These are phyloP conservation scores for Gremmenia infestans DNA, from an alignment of 2,329 filamentous ascomycete species.

Conservation along the genomic window DNA sequence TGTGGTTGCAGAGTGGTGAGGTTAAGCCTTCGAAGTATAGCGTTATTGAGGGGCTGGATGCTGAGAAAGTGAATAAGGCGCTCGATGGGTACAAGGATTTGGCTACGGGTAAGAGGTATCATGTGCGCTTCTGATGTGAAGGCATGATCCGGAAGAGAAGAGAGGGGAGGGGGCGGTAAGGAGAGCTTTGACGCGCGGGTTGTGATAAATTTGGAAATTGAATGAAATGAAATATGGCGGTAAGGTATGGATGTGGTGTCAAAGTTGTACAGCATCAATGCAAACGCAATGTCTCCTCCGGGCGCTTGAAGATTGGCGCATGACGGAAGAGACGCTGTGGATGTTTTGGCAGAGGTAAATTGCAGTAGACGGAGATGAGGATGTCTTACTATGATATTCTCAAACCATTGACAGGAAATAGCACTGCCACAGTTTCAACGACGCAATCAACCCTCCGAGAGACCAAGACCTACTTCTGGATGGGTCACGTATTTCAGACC, in stretches of 20 bases:
- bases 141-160: neutral
- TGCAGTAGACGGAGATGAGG: neutral
- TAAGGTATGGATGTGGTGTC: neutral
- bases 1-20: slow-evolving; percentile 30
- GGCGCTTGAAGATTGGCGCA: slow-evolving; percentile 3
- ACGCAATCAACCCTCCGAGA: neutral
- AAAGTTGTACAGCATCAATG: neutral
- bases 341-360: neutral
- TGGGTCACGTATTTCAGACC: neutral
- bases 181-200: neutral
- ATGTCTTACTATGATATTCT: neutral
- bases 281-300: neutral
- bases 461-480: neutral
- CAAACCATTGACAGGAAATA: neutral
- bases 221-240: neutral
- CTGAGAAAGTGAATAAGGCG: slow-evolving; percentile 33
- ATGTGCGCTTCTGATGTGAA: slow-evolving; percentile 1
- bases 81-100: slow-evolving; percentile 35
- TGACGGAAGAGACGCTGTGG: neutral
- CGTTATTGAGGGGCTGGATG: slow-evolving; percentile 32
- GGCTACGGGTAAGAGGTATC: slow-evolving; percentile 24
- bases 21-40: slow-evolving; percentile 30
- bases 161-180: neutral
- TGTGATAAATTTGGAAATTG: neutral
- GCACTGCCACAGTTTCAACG: neutral